Evolutionary conservation across 345 rosid species (phyloP).

Genomic region (Citrus glauca): DNA sequence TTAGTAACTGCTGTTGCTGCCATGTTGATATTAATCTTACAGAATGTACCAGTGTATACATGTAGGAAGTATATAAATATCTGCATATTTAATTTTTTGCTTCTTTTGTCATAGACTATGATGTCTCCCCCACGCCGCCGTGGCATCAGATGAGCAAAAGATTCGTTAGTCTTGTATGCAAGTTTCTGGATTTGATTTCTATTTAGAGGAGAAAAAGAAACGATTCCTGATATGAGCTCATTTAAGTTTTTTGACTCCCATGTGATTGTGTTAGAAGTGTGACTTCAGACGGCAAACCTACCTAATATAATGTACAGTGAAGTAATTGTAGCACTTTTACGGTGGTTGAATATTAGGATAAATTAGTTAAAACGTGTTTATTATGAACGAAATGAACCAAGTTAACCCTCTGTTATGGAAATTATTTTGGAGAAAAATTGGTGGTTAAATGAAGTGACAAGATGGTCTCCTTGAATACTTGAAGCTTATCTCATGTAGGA

Average conservation of each 20-base stretch:
- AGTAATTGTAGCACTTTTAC: background rate
- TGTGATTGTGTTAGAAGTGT: no score
- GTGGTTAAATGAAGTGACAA: background rate
- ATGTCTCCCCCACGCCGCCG: background rate
- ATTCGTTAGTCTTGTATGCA: background rate
- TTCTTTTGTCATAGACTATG: background rate
- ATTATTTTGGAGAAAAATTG: background rate
- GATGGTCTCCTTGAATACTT: background rate
- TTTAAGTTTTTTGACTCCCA: background rate
- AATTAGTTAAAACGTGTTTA: background rate
- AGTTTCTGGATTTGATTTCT: background rate
- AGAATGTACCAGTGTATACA: conserved; percentile 9
- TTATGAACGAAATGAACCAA: background rate
- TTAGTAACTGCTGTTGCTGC: background rate
- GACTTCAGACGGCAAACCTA: background rate
- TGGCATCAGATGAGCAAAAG: background rate
- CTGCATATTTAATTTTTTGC: background rate
- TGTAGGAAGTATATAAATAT: background rate
- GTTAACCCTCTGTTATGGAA: background rate
- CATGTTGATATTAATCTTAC: background rate
- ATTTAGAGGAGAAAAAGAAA: background rate
- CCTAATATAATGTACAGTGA: background rate
- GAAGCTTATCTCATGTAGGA: background rate
- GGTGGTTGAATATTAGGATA: background rate
- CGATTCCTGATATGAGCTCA: background rate